Base-by-base conservation (phyloP, 768 basidiomycete genomes). In the Termitomyces sp. region DNA sequence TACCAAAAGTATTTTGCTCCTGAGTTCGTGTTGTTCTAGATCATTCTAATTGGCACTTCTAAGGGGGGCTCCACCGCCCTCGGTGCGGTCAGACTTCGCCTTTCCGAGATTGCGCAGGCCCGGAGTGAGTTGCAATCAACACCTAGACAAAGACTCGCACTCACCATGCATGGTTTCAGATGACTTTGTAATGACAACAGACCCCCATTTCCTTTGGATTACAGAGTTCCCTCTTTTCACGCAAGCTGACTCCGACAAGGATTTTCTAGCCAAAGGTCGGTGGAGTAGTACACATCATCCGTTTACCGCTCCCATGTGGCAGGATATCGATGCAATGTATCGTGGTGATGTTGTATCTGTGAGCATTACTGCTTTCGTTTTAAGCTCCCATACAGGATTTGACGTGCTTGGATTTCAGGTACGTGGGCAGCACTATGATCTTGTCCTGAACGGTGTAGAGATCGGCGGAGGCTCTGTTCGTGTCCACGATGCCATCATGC, bases 251-350 rank as follows among this genome's bases (percentile, higher is more conserved):
- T 78, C 79, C 55, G 94, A 97, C 75, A 97, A 97, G 73, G 86
- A 90, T 37, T 83, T 87, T 67, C 72, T 94, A 31, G 90, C 93
- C 4, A 81, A 85, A 56, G 94, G 94, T 31, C 79, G 94, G 65
- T 96, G 92, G 91, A 89, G 90, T 62, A 90, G 90, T 61, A 86
- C 92, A 3, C 95, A 98, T 66, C 95, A 98, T 71, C 95, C 95
- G 2, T 98, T 98, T 72, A 98, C 95, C 13, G 94, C 95, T 9
- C 95, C 95, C 22, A 90, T 95, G 85, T 89, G 79, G 79, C 83
- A 96, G 70, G 95, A 98, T 70, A 78, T 96, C 26, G 78, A 84
- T 46, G 81, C 83, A 37, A 77, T 98, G 73, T 87, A 88, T 66
- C 74, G 74, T 42, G 92, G 91, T 37, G 77, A 84, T 63, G 73